These are phyloP conservation scores for Coniferiporia sulphurascens DNA, from an alignment of 1,284 basidiomycete genomes.

Conservation along the genomic window DNA sequence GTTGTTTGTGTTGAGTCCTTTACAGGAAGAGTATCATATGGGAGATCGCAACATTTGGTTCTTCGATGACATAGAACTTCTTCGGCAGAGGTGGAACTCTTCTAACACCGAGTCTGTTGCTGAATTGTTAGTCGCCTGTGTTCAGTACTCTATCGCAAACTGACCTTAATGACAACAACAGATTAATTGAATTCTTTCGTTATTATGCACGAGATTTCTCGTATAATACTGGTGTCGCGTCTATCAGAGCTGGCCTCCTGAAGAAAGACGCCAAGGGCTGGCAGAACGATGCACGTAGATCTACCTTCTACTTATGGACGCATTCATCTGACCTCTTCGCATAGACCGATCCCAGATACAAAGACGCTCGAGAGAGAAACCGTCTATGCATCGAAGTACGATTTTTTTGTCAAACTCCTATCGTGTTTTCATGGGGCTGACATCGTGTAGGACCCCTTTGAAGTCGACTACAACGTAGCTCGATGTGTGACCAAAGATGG, in stretches of 20 bases:
- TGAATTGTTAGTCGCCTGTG: constrained; percentile 62
- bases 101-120: constrained; percentile 90
- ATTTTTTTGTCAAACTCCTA: not conserved
- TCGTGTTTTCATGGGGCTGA: constrained; percentile 14
- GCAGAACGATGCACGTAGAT: constrained; percentile 76
- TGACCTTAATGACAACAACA: constrained; percentile 32
- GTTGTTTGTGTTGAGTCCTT: constrained; percentile 13
- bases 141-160: constrained; percentile 2
- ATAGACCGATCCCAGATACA: constrained; percentile 39
- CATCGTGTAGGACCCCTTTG: constrained; percentile 82
- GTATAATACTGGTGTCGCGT: constrained; percentile 89
- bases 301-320: constrained; percentile 24
- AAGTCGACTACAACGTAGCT: constrained; percentile 91
- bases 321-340: constrained; percentile 32
- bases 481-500: constrained; percentile 96
- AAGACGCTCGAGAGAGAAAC: constrained; percentile 84
- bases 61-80: constrained; percentile 93
- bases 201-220: constrained; percentile 93
- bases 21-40: constrained; percentile 80
- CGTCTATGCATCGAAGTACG: constrained; percentile 88
- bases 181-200: constrained; percentile 95
- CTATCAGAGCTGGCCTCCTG: constrained; percentile 84
- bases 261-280: constrained; percentile 92
- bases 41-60: constrained; percentile 89
- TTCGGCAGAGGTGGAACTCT: constrained; percentile 91